Evolutionary conservation across 2,329 filamentous ascomycete species (phyloP), one percentile per base, ranked within the genome.

Genomic region (Clarireedia monteithiana): DNA sequence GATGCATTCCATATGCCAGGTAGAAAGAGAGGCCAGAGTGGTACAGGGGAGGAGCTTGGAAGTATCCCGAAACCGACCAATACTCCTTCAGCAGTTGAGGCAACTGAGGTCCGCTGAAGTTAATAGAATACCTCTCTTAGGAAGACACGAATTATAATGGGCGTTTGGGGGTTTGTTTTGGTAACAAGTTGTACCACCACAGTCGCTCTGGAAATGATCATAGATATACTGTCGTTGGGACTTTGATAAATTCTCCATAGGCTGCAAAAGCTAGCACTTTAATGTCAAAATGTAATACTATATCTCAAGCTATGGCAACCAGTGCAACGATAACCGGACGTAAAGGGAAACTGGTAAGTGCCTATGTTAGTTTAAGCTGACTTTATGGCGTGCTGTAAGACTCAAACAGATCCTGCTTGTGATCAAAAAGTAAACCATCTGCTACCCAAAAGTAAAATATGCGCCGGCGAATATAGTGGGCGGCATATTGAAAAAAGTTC

Each of bases 11-110:
- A 91, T 68, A 80, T 86, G 63, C 78, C 89, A 54, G 84, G 87
- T 15, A 78, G 89, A 64, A 91, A 89, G 75, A 76, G 86, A 64
- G 86, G 80, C 3, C 84, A 84, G 65, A 85, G 81, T 64, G 85
- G 84, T 10, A 83, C 84, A 64, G 85, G 85, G 30, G 77, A 87
- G 59, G 86, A 95, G 71, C 71, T 95, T 54, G 81, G 84, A 46
- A 77, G 75, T 44, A 86, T 92, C 66, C 59, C 58, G 30, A 57
- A 62, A n/a, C 62, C 64, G 6, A 57, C 26, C 14, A 63, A 59
- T 38, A 47, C 61, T 39, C 58, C 42, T 20, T 57, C 60, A 30
- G 59, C 60, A 42, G 53, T 44, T 24, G 62, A 66, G 34, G 54
- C 61, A 17, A 59, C 62, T 39, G 62, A 64, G 47, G 54, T 53